Evolutionary conservation across 116 monocot species (phyloP).

Genomic region (Papilionanthe hybrid): DNA sequence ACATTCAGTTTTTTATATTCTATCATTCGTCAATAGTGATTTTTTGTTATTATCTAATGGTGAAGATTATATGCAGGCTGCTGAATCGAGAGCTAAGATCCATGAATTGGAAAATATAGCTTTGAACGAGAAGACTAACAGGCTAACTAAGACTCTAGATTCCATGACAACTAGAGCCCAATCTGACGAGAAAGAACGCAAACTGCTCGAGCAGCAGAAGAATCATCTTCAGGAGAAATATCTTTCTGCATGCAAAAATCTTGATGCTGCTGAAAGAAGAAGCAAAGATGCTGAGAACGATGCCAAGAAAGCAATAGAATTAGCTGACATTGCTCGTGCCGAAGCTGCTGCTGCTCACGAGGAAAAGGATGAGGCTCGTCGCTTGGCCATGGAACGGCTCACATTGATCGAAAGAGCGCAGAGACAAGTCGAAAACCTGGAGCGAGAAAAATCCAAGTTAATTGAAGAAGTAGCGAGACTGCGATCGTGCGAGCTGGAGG

Average conservation of each 20-base stretch:
- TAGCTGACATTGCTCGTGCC: slow-evolving; percentile 65
- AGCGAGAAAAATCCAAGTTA: slow-evolving; percentile 53
- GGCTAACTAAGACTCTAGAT: slow-evolving; percentile 41
- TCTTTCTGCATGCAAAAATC: slow-evolving; percentile 59
- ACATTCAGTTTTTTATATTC: neutral
- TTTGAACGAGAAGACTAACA: slow-evolving; percentile 60
- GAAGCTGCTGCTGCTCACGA: slow-evolving; percentile 58
- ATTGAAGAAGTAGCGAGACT: slow-evolving; percentile 39
- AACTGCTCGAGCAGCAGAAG: slow-evolving; percentile 77
- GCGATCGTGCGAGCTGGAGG: slow-evolving; percentile 47
- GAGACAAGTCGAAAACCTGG: slow-evolving; percentile 48
- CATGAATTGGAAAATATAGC: slow-evolving; percentile 46
- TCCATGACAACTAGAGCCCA: slow-evolving; percentile 33
- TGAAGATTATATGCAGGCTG: slow-evolving; percentile 1
- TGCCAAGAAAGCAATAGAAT: slow-evolving; percentile 59
- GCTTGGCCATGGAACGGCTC: slow-evolving; percentile 62
- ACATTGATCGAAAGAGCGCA: slow-evolving; percentile 59
- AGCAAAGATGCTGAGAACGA: slow-evolving; percentile 66
- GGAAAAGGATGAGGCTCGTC: slow-evolving; percentile 70
- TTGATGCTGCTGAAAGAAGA: slow-evolving; percentile 63
- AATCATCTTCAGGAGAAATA: slow-evolving; percentile 76
- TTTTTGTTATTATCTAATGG: neutral
- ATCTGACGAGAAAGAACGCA: slow-evolving; percentile 56
- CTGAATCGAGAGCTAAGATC: slow-evolving; percentile 32
- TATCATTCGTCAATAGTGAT: neutral